Evolutionary conservation across 2,329 filamentous ascomycete genomes (phyloP), one percentile per base, ranked within the genome.

Genomic region (Phialophora verrucosa): DNA sequence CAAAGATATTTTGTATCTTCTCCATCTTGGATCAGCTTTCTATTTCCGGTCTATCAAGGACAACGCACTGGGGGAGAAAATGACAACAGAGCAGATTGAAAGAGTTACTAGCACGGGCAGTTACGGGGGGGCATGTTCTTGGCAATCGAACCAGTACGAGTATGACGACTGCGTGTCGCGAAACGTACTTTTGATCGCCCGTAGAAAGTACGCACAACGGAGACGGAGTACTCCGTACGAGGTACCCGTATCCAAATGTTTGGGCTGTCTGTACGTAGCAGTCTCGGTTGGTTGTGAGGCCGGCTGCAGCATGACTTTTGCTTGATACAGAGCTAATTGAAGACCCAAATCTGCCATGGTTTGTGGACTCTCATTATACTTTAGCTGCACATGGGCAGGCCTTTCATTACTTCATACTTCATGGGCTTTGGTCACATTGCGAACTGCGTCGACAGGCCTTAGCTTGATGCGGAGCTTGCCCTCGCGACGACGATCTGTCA

Each of bases 1-100:
- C 70, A 35, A 71, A 59, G 47, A 71, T n/a, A 56, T 70, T 71
- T 49, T 72, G 65, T 11, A 72, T 44, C 27, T 70, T 72, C 12
- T 73, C 70, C 69, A 68, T 68, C 14, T 35, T 63, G 14, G n/a
- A 29, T 25, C 1, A 20, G 29, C 17, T 25, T 4, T 54, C 53
- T 51, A 12, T 27, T 51, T 23, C n/a, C 23, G 4, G 53, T 20
- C 53, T 55, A 55, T 55, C 17, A 4, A 8, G 14, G 20, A 29
- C 0, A n/a, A n/a, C 12, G 29, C 25, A 44, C n/a, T 44, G 29
- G 25, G 29, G n/a, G 29, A 55, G 53, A 32, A 55, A 55, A 55
- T n/a, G n/a, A 17, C 27, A 55, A 31, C 27, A 35, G 10, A 32
- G n/a, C 53, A 55, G 29, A 35, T n/a, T 2, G 17, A 12, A 35